Conservation (phyloP, 805 yeast genomes). For the Candida ascalaphidarum region DNA sequence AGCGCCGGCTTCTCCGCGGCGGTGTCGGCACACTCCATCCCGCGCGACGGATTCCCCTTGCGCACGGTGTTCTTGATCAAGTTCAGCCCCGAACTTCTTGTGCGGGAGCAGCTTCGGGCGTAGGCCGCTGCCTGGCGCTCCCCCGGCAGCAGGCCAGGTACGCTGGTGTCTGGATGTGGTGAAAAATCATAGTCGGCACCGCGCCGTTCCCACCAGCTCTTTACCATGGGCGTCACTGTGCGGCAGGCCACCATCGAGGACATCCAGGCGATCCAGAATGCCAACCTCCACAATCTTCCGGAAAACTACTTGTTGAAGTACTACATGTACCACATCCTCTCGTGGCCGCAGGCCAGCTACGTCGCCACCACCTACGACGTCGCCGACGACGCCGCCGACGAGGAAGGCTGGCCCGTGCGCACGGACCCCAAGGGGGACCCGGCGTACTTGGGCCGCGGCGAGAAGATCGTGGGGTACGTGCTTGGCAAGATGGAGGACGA, state of each 20-base stretch:
- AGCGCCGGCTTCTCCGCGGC: slow-evolving; percentile 62
- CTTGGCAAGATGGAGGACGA: slow-evolving; percentile 96
- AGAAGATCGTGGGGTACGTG: slow-evolving; percentile 91
- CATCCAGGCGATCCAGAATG: slow-evolving; percentile 92
- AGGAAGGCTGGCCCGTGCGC: slow-evolving; percentile 11
- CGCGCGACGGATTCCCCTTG: slow-evolving; percentile 46
- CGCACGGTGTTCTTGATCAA: slow-evolving; percentile 72
- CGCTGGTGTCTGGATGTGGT: too few relatives aligned
- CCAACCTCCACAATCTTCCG: slow-evolving; percentile 84
- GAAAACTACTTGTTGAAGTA: slow-evolving; percentile 91
- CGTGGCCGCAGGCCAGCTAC: slow-evolving; percentile 97
- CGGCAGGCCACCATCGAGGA: slow-evolving; percentile 83
- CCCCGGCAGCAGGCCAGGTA: too few relatives aligned
- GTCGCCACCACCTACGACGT: slow-evolving; percentile 78
- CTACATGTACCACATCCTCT: slow-evolving; percentile 84
- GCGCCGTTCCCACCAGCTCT: background rate
- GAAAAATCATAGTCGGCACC: background rate
- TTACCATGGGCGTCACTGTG: slow-evolving; percentile 70
- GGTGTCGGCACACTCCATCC: slow-evolving; percentile 79
- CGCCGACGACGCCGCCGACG: slow-evolving; percentile 21
- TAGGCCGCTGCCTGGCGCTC: too few relatives aligned
- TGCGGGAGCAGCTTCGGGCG: too few relatives aligned
- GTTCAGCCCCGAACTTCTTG: too few relatives aligned
- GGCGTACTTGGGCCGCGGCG: slow-evolving; percentile 57
- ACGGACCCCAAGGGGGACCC: slow-evolving; percentile 49